phyloP scores from a whole-genome alignment of 257 asterid genomes.

The Penstemon davidsonii region DNA sequence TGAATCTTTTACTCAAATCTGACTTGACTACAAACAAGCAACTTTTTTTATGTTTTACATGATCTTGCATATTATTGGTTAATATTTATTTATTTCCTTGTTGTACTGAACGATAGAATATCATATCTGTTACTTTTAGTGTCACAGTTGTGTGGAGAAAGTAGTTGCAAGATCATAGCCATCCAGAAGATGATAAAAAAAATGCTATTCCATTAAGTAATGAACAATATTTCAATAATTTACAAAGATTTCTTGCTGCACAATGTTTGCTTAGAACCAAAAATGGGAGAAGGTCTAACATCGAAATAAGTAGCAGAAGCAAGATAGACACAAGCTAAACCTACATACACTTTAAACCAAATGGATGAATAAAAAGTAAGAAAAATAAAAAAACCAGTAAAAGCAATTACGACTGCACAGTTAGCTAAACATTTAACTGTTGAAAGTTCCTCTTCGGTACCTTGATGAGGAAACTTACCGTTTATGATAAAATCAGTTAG shows the following conservation, averaged over 20 bases:
- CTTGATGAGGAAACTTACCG: conserved; percentile 74
- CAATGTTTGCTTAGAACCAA: conserved; percentile 26
- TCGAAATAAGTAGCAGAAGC: conserved; percentile 55
- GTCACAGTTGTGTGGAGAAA: not conserved
- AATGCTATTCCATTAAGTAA: too few species aligned
- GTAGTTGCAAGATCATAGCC: not conserved
- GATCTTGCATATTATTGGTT: too few species aligned
- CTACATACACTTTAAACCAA: conserved; percentile 75
- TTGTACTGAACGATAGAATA: too few species aligned
- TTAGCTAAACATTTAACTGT: conserved; percentile 57
- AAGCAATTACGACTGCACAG: conserved; percentile 45
- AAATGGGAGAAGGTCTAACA: conserved; percentile 49
- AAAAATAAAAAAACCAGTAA: conserved; percentile 52
- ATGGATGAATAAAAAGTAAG: conserved; percentile 66
- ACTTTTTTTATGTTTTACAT: too few species aligned
- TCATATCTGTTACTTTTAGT: too few species aligned
- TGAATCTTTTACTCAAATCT: too few species aligned
- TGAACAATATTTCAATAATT: conserved; percentile 10
- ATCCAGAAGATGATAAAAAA: not conserved
- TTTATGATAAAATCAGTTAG: conserved; percentile 57
- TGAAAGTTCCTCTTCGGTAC: conserved; percentile 70
- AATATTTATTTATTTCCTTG: too few species aligned
- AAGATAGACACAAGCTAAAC: conserved; percentile 56
- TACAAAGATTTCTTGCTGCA: conserved; percentile 31
- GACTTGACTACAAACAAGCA: too few species aligned